These are phyloP conservation scores for Boletales sp. DNA, from an alignment of 768 basidiomycete genomes.

Conservation along the genomic window DNA sequence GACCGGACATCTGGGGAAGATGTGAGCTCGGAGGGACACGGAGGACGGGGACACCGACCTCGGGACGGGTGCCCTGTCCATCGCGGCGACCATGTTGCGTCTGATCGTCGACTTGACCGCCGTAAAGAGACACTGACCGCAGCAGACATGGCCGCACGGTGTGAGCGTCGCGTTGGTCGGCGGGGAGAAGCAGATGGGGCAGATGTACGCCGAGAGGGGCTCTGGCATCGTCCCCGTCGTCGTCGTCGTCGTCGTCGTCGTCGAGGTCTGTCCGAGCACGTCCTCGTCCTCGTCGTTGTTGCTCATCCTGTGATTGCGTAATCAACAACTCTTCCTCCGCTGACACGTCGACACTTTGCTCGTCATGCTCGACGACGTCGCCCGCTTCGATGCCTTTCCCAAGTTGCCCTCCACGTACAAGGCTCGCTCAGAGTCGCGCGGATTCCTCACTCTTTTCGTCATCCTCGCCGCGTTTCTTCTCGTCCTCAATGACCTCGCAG, in stretches of 20 bases:
- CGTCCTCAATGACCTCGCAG: constrained; percentile 83
- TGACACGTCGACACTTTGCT: constrained; percentile 39
- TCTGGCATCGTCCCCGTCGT: too few relatives aligned
- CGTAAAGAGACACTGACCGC: constrained; percentile 71
- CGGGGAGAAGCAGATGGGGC: constrained; percentile 77
- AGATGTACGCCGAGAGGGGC: constrained; percentile 60
- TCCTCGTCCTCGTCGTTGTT: too few relatives aligned
- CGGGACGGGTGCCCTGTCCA: constrained; percentile 35
- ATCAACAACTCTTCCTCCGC: constrained; percentile 6
- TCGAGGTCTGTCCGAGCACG: too few relatives aligned
- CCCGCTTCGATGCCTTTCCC: constrained; percentile 82
- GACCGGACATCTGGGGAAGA: constrained; percentile 54
- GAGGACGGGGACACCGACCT: constrained; percentile 32
- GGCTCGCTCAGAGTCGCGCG: constrained; percentile 71
- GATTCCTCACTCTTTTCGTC: constrained; percentile 76
- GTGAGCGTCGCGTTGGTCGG: constrained; percentile 75
- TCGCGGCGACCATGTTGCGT: constrained; percentile 44
- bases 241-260: too few relatives aligned
- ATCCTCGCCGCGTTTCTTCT: constrained; percentile 63
- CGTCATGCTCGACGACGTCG: constrained; percentile 62
- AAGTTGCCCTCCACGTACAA: constrained; percentile 83
- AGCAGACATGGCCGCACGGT: constrained; percentile 77
- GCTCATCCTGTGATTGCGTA: constrained; percentile 14
- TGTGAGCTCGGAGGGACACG: neutral
- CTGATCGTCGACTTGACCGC: constrained; percentile 62